Evolutionary conservation across 192 early-diverging fungal species (phyloP), one percentile per base, ranked within the genome.

Genomic region (Piromyces sp.): DNA sequence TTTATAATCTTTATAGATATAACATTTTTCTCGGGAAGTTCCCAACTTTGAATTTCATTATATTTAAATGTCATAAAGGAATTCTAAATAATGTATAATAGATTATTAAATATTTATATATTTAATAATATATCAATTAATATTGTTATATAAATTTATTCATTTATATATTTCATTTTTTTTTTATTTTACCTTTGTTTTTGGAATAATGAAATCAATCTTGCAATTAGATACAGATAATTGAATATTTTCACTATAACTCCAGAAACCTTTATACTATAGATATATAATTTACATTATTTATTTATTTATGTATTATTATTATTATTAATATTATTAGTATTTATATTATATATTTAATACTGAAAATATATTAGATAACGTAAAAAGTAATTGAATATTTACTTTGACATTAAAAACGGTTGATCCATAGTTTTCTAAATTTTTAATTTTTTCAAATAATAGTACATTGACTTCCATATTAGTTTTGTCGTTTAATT

Each of bases 371-470:
- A 36, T 36, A 36, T 36, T 36, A 36, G 4, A 36, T 36, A 36
- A 7, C 33, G 12, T 7, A 36, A 36, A 36, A 36, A 36, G 4
- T 40, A 14, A 1, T 40, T 6, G 11, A 83, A 28, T n/a, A 85
- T 87, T 30, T 79, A 87, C 86, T 79, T 85, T 89, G 26, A 87
- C 88, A 30, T 84, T 81, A 80, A 86, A 90, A 13, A 89, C 51
- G 1, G 86, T 79, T 13, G 86, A 81, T 13, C 89, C 89, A 80
- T 89, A 90, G 36, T 86, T 84, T 51, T 84, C 83, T 78, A 86
- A 86, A 13, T 13, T n/a, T 33, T 84, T 84, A 29, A 87, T 85
- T 11, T 81, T 40, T 30, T 90, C 86, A 30, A 90, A 80, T 78
- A 87, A 90, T 36, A 81, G 31, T 19, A 85, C 40, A 78, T 89